A percentile compares a stretch with the other conserved stretches of the same genome.
Evolutionary conservation across 2,329 filamentous ascomycete species (phyloP).

Genomic region (Madurella mycetomatis): DNA sequence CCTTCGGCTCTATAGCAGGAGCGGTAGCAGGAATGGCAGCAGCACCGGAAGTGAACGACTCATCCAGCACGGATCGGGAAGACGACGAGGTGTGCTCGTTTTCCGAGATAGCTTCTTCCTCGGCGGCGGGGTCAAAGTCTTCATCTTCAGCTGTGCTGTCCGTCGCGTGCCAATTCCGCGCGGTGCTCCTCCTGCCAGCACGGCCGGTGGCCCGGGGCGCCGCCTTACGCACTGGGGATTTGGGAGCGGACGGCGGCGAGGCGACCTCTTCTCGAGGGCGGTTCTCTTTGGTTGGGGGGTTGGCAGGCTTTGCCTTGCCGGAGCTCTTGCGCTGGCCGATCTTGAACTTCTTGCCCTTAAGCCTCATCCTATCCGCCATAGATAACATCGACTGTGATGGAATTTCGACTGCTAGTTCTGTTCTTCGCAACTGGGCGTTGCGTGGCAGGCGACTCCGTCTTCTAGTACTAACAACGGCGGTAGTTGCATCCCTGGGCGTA

Average conservation of each 20-base stretch:
- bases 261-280: not conserved
- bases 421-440: conserved; percentile 8
- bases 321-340: conserved; percentile 39
- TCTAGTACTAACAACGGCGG: conserved; percentile 12
- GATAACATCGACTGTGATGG: conserved; percentile 42
- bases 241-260: not conserved
- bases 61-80: not conserved
- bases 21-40: not conserved
- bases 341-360: conserved; percentile 50
- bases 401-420: conserved; percentile 13
- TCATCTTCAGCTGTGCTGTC: conserved; percentile 14
- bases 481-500: not conserved
- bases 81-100: conserved; percentile 13
- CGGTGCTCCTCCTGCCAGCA: not conserved
- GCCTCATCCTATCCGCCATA: conserved; percentile 53
- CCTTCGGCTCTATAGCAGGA: not conserved
- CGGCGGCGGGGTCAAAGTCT: conserved; percentile 20
- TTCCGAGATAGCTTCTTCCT: conserved; percentile 24
- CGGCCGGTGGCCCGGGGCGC: too few species aligned
- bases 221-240: not conserved
- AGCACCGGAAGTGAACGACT: not conserved
- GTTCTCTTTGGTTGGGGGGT: not conserved
- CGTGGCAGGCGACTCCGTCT: conserved; percentile 36
- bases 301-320: not conserved
- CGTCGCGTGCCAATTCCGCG: not conserved